Evolutionary conservation across 768 basidiomycete genomes (phyloP), one percentile per base, ranked within the genome.

Genomic region (Leucosporidium scottii): DNA sequence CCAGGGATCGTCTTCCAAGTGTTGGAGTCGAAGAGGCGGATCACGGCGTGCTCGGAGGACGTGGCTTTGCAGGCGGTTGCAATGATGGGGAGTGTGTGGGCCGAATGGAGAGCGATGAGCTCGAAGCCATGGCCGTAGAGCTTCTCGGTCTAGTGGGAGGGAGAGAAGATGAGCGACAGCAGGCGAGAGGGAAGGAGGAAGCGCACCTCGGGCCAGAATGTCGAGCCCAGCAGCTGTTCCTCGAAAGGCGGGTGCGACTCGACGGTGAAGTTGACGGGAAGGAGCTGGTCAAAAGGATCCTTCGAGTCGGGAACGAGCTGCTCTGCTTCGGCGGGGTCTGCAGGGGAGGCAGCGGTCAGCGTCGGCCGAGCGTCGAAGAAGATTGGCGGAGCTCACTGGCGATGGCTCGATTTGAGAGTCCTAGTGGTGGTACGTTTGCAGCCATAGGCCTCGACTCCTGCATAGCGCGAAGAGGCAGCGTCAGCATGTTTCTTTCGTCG

Each of bases 91-190:
- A 83, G 84, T 9, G 84, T 82, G 61, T 84, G 84, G 2, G 96
- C 96, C 1, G 87, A 83, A 0, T 87, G 85, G 17, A 97, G 79
- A 0, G 88, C 84, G 57, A 93, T 88, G 12, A 90, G 91, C 84
- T 99, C 96, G 74, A 97, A 98, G 51, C 94, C 93, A 78, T 98
- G 96, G 7, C 94, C 96, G 77, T 96, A 99, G 0, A 99, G 82
- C 77, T 99, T 99, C 74, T 98, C 96, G 1, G 86, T 66, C 67
- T 72, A 59, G 23, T 21, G 56, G 59, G 53, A 1, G 25, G 0
- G 12, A 18, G 1, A 34, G 17, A 13, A 0, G 21, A 36, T 28
- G 10, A 18, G 23, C 30, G 20, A 17, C 15, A 21, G 28, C 25
- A 10, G 21, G 28, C 7, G 15, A 27, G 13, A n/a, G 47, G 47